phyloP scores from a whole-genome alignment of 805 yeast genomes.

The Gaillardinia entomophila region DNA sequence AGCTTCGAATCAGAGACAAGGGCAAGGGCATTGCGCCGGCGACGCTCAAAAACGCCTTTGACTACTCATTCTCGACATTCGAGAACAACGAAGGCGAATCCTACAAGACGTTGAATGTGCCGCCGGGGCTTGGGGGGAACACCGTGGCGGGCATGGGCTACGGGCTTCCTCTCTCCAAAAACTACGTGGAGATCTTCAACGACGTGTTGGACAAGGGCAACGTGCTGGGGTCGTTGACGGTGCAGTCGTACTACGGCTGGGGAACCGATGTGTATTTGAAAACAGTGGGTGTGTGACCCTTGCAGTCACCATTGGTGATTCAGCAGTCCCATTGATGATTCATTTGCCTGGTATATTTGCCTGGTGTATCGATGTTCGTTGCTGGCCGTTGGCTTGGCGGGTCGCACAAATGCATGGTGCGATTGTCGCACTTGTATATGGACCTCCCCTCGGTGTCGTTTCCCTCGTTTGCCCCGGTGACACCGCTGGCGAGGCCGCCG shows the following conservation, averaged over 20 bases:
- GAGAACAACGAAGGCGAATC: conserved; percentile 54
- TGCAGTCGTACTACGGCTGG: conserved; percentile 39
- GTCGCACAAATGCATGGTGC: too few species aligned
- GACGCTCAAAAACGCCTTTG: conserved; percentile 64
- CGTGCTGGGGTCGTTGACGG: conserved; percentile 34
- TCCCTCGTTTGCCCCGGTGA: too few species aligned
- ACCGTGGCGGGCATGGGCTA: conserved; percentile 93
- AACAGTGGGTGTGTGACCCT: conserved; percentile 24
- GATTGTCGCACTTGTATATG: too few species aligned
- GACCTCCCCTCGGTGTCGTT: too few species aligned
- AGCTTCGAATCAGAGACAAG: conserved; percentile 73
- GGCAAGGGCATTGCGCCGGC: conserved; percentile 85
- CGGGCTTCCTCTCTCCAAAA: conserved; percentile 77
- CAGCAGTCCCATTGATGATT: too few species aligned
- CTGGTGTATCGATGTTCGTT: too few species aligned
- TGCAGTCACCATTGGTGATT: too few species aligned
- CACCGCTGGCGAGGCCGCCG: too few species aligned
- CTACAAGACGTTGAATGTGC: conserved; percentile 56
- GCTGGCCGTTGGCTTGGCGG: too few species aligned
- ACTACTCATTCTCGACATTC: conserved; percentile 82
- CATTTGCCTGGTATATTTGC: too few species aligned
- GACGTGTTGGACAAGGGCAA: conserved; percentile 17
- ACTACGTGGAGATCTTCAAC: conserved; percentile 37
- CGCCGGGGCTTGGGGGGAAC: conserved; percentile 67
- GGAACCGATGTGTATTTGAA: conserved; percentile 42